Evolutionary conservation across 1,284 basidiomycete species (phyloP), one percentile per base, ranked within the genome.

Genomic region (Cryptococcus sp.): DNA sequence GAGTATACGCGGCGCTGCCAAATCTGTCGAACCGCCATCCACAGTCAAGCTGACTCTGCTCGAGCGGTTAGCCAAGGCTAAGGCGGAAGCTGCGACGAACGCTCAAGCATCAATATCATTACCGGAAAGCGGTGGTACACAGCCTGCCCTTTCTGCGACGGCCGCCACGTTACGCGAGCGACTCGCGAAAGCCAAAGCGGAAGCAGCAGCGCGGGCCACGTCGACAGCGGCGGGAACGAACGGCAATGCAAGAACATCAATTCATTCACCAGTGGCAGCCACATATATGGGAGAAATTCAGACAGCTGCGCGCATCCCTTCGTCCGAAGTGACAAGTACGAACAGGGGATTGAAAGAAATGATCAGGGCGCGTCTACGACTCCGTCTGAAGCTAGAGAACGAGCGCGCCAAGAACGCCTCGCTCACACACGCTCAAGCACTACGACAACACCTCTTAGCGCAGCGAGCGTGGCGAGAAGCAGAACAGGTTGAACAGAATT

Each of bases 161-260:
- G 27, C 46, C n/a, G 49, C 49, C 13, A 56, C 19, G 10, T 20
- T 56, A 39, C 38, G 57, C 19, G 67, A 69, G 30, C 45, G 60
- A 23, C 60, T 70, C 5, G 60, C 63, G n/a, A 67, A 61, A 52
- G 64, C 64, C n/a, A 70, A 70, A 56, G 62, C 65, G 16, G 65
- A 69, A 55, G 54, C 53, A 10, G 51, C 49, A 23, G 49, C n/a
- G 35, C n/a, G 42, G 38, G 20, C 47, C 3, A 8, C 20, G 13
- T 27, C 30, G 13, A 35, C 52, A 3, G 17, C 15, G 39, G 35
- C 39, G 43, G 38, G 35, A 54, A 51, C 16, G 43, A 35, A 35
- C 30, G 42, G 19, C 27, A 23, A 16, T 52, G 23, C 27, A 2
- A 5, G 5, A 5, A 35, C 30, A 4, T 3, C 30, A 4, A 35